Evolutionary conservation across 306 rosid genomes (phyloP), one percentile per base, ranked within the genome.

Genomic region (Cucurbita pepo): DNA sequence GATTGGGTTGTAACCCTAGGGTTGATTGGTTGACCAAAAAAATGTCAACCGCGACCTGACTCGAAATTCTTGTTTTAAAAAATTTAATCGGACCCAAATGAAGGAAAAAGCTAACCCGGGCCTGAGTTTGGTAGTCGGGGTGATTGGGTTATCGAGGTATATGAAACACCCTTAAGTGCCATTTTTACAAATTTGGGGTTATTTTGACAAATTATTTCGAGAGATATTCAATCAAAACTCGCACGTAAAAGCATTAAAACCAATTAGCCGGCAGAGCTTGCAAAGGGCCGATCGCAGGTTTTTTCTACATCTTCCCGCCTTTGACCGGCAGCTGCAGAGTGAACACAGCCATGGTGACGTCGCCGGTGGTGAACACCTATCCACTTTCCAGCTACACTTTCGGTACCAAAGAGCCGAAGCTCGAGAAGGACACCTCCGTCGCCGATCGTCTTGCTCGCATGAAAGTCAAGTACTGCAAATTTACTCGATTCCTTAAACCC

Each of bases 391-490:
- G 99, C 90, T 95, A 95, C 85, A 95, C 99, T 47, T 95, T 95
- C 83, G 99, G 99, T 5, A 95, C 99, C 44, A 95, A 95, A 85
- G 99, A 95, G 83, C 97, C 99, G 56, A 95, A 95, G 86, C 88
- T 95, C 92, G 99, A 95, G 88, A 95, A 95, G 79, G 99, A 95
- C 69, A 95, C 99, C 78, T 95, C 99, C 63, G 99, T 95, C 62
- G 99, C 99, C 5, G 99, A 95, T 88, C 97, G 99, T 69, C 97
- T 95, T 5, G 99, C 99, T 77, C 97, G 99, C 21, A 95, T 95
- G 99, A 95, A 95, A 91, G 86, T 95, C 95, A 95, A 94, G 99
- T 91, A 56, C 53, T 4, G 6, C 5, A 7, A 57, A 14, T 53
- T 11, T 21, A 10, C 66, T 47, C 10, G 0, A 34, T 69, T 48